phyloP scores from a whole-genome alignment of 2,329 filamentous ascomycete genomes.

The Emericellopsis atlantica region DNA sequence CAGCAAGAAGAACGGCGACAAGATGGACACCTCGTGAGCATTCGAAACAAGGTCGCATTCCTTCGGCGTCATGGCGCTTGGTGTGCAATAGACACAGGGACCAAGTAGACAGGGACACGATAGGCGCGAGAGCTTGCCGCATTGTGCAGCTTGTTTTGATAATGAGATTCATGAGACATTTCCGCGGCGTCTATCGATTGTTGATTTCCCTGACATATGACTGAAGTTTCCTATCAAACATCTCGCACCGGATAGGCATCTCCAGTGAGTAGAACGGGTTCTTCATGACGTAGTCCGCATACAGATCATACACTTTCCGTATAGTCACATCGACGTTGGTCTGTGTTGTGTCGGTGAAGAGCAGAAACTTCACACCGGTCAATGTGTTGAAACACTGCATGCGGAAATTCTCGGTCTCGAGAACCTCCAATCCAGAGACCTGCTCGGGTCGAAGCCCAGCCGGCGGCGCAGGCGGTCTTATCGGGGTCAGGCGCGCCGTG shows the following conservation, averaged over 20 bases:
- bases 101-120: neutral
- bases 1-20: constrained; percentile 40
- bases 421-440: constrained; percentile 73
- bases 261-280: constrained; percentile 97
- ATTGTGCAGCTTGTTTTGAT: neutral
- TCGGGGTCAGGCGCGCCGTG: constrained; percentile 48
- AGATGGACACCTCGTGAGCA: constrained; percentile 71
- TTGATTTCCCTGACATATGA: constrained; percentile 69
- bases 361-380: constrained; percentile 87
- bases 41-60: neutral
- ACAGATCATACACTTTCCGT: constrained; percentile 81
- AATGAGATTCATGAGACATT: neutral
- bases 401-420: constrained; percentile 89
- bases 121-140: neutral
- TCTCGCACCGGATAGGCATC: constrained; percentile 93
- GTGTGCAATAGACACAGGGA: neutral
- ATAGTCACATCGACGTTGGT: constrained; percentile 77
- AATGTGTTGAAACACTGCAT: constrained; percentile 92
- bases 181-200: constrained; percentile 28
- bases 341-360: constrained; percentile 86
- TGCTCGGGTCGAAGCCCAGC: constrained; percentile 41
- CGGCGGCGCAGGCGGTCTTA: constrained; percentile 27
- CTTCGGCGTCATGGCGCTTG: neutral
- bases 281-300: constrained; percentile 97
- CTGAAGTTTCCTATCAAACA: constrained; percentile 77